Evolutionary conservation across 257 asterid species (phyloP).

Genomic region (Penstemon barbatus): DNA sequence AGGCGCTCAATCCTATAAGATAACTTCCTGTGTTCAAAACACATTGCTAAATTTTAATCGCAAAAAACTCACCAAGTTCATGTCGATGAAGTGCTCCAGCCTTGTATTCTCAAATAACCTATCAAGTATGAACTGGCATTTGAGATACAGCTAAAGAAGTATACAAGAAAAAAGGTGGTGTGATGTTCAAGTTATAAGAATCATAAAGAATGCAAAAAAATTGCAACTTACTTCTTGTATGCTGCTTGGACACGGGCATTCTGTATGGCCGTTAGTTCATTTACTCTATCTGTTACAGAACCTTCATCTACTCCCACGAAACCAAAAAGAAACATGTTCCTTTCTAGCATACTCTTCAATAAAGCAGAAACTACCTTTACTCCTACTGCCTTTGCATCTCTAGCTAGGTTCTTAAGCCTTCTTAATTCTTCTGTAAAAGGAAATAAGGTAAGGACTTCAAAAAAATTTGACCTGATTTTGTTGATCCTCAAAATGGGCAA

Average conservation of each 20-base stretch:
- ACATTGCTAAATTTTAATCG: too few species aligned
- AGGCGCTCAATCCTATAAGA: not conserved
- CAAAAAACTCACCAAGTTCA: conserved; percentile 70
- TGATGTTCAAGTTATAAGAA: conserved; percentile 7
- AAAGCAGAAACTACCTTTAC: conserved; percentile 53
- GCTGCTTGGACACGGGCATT: conserved; percentile 68
- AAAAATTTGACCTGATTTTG: not conserved
- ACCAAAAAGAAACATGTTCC: conserved; percentile 76
- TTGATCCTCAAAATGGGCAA: not conserved
- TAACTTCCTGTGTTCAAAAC: too few species aligned
- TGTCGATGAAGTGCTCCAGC: conserved; percentile 51
- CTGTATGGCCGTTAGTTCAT: conserved; percentile 62
- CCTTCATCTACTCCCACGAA: conserved; percentile 61
- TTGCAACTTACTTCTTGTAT: conserved; percentile 49
- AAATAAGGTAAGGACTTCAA: conserved; percentile 15
- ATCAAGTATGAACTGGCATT: conserved; percentile 16
- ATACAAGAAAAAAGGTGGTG: conserved; percentile 1
- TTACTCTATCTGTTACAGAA: conserved; percentile 63
- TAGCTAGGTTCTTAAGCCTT: conserved; percentile 48
- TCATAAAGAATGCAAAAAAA: conserved; percentile 10
- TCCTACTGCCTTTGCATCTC: conserved; percentile 53
- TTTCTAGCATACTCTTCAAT: conserved; percentile 69
- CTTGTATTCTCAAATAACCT: conserved; percentile 13
- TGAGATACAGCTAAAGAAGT: conserved; percentile 25
- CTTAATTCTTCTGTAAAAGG: conserved; percentile 59